Percentiles rank a stretch among this genome's conserved stretches.
Evolutionary conservation across 352 stramenopile genomes (phyloP).

Genomic region (Phytophthora constricta): DNA sequence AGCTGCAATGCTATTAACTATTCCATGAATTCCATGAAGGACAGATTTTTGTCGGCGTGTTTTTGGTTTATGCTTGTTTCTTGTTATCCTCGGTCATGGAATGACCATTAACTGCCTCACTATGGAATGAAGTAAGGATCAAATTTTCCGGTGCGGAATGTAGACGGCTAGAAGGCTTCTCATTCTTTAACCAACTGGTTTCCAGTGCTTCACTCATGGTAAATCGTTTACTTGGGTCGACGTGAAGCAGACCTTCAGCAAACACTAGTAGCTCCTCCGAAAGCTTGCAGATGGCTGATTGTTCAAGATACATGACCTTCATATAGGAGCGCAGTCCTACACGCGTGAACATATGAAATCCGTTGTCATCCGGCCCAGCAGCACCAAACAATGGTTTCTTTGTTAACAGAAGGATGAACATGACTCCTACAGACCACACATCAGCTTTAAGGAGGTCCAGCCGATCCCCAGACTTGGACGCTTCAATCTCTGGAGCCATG

Average conservation of each 20-base stretch:
- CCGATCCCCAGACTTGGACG: slow-evolving; percentile 20
- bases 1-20: no score
- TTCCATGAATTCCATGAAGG: no score
- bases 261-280: slow-evolving; percentile 74
- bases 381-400: slow-evolving; percentile 66
- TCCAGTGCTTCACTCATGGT: slow-evolving; percentile 74
- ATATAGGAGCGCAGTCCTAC: slow-evolving; percentile 61
- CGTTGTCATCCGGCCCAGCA: slow-evolving; percentile 48
- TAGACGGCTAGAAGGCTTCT: slow-evolving; percentile 14
- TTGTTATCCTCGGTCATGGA: neutral
- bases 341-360: slow-evolving; percentile 57
- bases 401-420: slow-evolving; percentile 64
- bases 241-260: slow-evolving; percentile 82
- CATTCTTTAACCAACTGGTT: slow-evolving; percentile 56
- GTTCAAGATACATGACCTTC: slow-evolving; percentile 70
- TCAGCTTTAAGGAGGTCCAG: slow-evolving; percentile 65
- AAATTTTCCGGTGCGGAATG: slow-evolving; percentile 13
- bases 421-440: slow-evolving; percentile 65
- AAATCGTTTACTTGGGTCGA: slow-evolving; percentile 84
- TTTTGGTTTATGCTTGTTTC: neutral
- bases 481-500: slow-evolving; percentile 58
- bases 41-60: neutral
- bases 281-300: slow-evolving; percentile 62
- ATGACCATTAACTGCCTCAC: slow-evolving; percentile 15
- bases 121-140: slow-evolving; percentile 14